Base-by-base conservation (phyloP, 768 basidiomycete species). In the Pseudohyphozyma bogoriensis region DNA sequence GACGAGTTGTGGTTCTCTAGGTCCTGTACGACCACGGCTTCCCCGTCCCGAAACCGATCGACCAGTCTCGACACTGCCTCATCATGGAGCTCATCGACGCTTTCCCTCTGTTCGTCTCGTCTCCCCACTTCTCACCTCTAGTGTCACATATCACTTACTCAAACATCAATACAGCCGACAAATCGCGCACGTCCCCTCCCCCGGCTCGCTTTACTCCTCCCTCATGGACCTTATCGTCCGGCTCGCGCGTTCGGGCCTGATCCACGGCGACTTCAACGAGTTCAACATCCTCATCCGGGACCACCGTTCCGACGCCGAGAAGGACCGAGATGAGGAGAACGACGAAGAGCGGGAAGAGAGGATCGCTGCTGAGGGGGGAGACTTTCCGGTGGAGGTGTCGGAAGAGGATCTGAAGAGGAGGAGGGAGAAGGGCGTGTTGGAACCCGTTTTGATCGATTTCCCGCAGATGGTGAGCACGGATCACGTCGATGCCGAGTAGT, bases 391-490 rank as follows among this genome's bases (percentile, higher is more conserved):
- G 11, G 58, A 53, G 37, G 57, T 64, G 39, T 53, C 53, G 0
- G 66, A 67, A n/a, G 62, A 64, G 60, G 56, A 57, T 54, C 44
- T 58, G 62, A 39, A 29, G 4, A 22, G 60, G 35, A 32, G 65
- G 37, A 60, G 11, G 40, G 56, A 10, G 62, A 63, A 22, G 62
- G 65, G 44, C 1, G 36, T 64, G 35, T 24, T 67, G 15, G 83
- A 89, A 68, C 87, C 92, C 10, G 75, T 96, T 55, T 83, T 99
- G 45, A 99, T 99, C 69, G 95, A 99, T 77, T 99, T 99, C 73
- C 95, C 95, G 11, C 95, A 99, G 77, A 96, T 97, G 93, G 89
- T 97, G 74, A 89, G 87, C 78, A 92, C 88, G 31, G 87, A 90
- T 50, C 95, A 99, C 67, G 82, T 83, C 69, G 95, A 99, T 72